phyloP scores from a whole-genome alignment of 805 yeast genomes.

The Jamesozyma hellenica region DNA sequence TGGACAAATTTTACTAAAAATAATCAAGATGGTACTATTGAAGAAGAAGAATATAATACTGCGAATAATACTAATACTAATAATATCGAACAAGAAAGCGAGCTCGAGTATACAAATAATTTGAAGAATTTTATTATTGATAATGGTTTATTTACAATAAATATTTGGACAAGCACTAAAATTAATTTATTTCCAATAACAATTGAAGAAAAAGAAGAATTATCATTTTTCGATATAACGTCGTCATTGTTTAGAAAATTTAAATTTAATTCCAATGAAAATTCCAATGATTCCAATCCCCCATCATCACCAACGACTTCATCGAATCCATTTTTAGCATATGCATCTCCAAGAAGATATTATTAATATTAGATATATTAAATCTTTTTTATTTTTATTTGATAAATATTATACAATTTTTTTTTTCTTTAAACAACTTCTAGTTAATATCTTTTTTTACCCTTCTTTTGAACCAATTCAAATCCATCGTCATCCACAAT shows the following conservation, averaged over 20 bases:
- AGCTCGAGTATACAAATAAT: conserved; percentile 5
- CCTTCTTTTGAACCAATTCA: conserved; percentile 70
- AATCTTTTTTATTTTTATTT: too few species aligned
- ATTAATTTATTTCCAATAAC: conserved; percentile 42
- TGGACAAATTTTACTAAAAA: conserved; percentile 27
- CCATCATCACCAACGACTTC: conserved; percentile 2
- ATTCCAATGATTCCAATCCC: conserved; percentile 10
- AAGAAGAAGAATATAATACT: too few species aligned
- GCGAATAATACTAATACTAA: too few species aligned
- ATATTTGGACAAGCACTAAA: conserved; percentile 45
- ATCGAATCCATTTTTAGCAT: conserved; percentile 3
- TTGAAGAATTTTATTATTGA: conserved; percentile 17
- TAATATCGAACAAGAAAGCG: conserved; percentile 12
- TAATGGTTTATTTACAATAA: conserved; percentile 29
- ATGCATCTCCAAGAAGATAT: conserved; percentile 5
- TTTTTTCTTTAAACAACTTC: not conserved
- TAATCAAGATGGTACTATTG: conserved; percentile 12
- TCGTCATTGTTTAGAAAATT: conserved; percentile 32
- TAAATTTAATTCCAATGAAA: conserved; percentile 19
- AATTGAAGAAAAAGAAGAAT: conserved; percentile 31
- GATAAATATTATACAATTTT: not conserved
- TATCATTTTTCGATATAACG: conserved; percentile 34
- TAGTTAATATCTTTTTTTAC: conserved; percentile 36
- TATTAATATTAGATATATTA: not conserved
- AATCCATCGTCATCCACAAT: conserved; percentile 91